Evolutionary conservation across 495 filamentous ascomycete species (phyloP), one percentile per base, ranked within the genome.

Genomic region (Penicillium crystallinum): DNA sequence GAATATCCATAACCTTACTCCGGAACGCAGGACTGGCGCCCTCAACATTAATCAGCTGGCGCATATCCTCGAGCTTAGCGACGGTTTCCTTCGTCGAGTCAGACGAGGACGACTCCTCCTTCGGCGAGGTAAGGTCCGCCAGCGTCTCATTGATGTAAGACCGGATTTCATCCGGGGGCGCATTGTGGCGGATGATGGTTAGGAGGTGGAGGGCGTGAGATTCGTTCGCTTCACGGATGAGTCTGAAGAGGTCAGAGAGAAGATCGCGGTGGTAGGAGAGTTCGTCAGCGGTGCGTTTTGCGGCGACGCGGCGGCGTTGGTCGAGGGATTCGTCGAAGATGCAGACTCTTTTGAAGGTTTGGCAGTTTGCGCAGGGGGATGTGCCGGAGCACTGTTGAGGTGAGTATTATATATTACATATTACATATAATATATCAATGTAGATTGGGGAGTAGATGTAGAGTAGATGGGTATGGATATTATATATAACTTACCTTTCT

Each of bases 291-390:
- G 74, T 77, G 9, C 71, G 69, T 54, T 75, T 77, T 1, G 74
- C 74, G 2, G 74, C 74, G n/a, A 77, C 70, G 17, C 74, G 68
- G n/a, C 74, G 71, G 8, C 74, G 67, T 43, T 75, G 72, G 46
- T 77, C 74, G 29, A 75, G 63, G 2, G 71, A 72, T 62, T 77
- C 72, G 48, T 77, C 74, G 54, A 77, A 77, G 19, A 75, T 61
- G 48, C 74, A 77, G 22, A 67, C 61, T 15, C 72, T 53, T 19
- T 64, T 61, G 48, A 72, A 73, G 36, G 69, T 53, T 19, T 66
- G 64, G 55, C 74, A 77, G 47, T 73, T 77, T 14, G 69, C 63
- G 41, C 74, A 77, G 1, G 72, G 72, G 18, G 68, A 42, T 21
- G 56, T 61, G 12, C 74, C 74, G 14, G 72, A 73, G 56, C 74